Base-by-base conservation (phyloP, 768 basidiomycete species). In the Symmetrospora coprosmae region DNA sequence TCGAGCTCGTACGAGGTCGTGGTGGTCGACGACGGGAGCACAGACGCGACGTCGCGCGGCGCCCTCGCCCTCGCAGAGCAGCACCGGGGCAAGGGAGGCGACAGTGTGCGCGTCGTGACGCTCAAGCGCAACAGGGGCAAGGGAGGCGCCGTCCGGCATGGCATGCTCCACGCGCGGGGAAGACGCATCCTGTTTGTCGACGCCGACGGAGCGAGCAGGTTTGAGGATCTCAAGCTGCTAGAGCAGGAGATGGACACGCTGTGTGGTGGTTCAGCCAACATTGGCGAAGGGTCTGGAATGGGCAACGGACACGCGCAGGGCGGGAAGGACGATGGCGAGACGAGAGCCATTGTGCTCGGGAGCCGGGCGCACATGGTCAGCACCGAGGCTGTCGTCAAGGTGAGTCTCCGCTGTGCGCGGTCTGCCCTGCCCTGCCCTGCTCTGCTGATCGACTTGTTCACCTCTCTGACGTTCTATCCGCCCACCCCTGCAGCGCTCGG, bases 381-480 rank as follows among this genome's bases (percentile, higher is more conserved):
- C 65, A 87, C 87, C 0, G 87, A 87, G 40, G 90, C 86, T 11
- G 91, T 96, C 23, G 91, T 96, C 52, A 89, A 91, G 76, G 89
- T 88, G 47, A 34, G 77, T 67, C n/a, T 16, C 35, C 46, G 5
- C 28, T 35, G 2, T 52, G 19, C 19, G 16, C 39, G n/a, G 1
- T 16, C 35, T 13, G 17, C 19, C 25, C n/a, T 41, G 5, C 23
- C 9, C 1, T 27, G 6, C 27, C 1, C 6, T 28, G n/a, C n/a
- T 8, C 27, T 31, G n/a, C 33, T 27, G 13, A 62, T 35, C 16
- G 23, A 4, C 13, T n/a, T 11, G 31, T 45, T 25, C 13, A 4
- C n/a, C 28, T n/a, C n/a, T 8, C 27, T 31, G n/a, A 21, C 23
- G 13, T 38, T 35, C 16, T n/a, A 4, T 6, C n/a, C 13, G 31